Base-by-base conservation (phyloP, 768 basidiomycete genomes). In the Hypholoma sublateritium region DNA sequence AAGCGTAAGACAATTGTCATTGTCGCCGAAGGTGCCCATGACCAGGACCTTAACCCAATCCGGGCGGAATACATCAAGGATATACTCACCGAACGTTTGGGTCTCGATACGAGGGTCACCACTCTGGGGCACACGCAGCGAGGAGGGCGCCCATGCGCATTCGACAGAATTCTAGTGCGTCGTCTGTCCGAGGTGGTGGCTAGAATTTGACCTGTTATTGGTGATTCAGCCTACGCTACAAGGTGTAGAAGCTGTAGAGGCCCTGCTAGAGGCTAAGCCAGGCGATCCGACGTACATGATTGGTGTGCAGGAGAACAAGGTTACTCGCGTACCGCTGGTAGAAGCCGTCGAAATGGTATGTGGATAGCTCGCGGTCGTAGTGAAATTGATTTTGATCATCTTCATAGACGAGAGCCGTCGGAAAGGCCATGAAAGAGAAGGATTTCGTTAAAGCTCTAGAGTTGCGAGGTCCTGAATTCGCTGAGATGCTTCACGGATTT, bases 1-100 rank as follows among this genome's bases (percentile, higher is more conserved):
- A 98, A 98, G 76, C 88, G 97, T 64, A 98, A 96, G 77, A 98
- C 96, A 1, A 97, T 99, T 62, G 94, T 99, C 56, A 97, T 99
- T 61, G 89, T 98, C 41, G 96, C 97, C 1, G 97, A 99, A 74
- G 97, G 97, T 21, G 96, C 97, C 9, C 86, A 90, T 47, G 96
- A 98, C 70, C 75, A 79, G 48, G 78, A 90, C 64, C 83, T 98
- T 45, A 87, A 96, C 25, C 94, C 94, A n/a, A 98, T 99, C 69
- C 87, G 81, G 43, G 88, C 94, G 16, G 91, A 93, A 28, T 85
- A 95, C 67, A 86, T 99, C 72, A 98, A 95, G 74, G 82, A 92
- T 19, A 85, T 99, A 36, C 83, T 98, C 11, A 77, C 89, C 0
- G 86, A 97, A 28, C 83, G 89, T 14, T 83, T 98, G 22, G 91